These are phyloP conservation scores for Platanthera guangdongensis DNA, from an alignment of 106 monocot genomes.

Conservation along the genomic window DNA sequence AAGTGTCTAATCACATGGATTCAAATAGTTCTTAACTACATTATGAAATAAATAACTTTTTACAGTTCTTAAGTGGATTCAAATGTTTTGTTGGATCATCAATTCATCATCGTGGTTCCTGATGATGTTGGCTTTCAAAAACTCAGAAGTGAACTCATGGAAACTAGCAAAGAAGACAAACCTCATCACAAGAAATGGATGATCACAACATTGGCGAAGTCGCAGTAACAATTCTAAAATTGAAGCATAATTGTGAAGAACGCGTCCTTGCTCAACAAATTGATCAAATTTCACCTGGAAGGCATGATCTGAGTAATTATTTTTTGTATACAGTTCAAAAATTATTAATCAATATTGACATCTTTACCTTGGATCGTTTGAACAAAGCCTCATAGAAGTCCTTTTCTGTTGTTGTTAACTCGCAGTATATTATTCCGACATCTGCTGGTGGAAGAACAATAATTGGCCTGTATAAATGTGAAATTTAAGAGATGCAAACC, in stretches of 20 bases:
- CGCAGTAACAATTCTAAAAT: constrained; percentile 96
- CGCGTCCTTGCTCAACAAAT: constrained; percentile 92
- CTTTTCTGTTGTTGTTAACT: constrained; percentile 67
- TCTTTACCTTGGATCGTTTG: constrained; percentile 75
- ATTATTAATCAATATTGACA: background rate
- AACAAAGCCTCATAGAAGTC: constrained; percentile 97
- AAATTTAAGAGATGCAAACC: constrained; percentile 8
- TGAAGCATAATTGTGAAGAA: constrained; percentile 99
- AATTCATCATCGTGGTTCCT: background rate
- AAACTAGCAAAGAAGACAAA: constrained; percentile 18
- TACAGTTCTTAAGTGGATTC: background rate
- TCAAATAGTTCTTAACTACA: background rate
- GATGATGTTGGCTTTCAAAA: background rate
- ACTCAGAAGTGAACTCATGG: background rate
- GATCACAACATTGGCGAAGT: constrained; percentile 94
- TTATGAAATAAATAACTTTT: background rate
- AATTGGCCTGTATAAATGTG: constrained; percentile 52
- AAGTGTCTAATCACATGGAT: background rate
- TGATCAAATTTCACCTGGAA: constrained; percentile 90
- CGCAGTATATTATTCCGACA: constrained; percentile 67
- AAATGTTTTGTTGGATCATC: background rate
- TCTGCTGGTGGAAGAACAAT: constrained; percentile 78
- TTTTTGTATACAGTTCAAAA: background rate
- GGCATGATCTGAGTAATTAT: background rate
- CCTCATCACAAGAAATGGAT: constrained; percentile 96